Evolutionary conservation across 1,284 basidiomycete species (phyloP).

Genomic region (Cryptococcus deneoformans): DNA sequence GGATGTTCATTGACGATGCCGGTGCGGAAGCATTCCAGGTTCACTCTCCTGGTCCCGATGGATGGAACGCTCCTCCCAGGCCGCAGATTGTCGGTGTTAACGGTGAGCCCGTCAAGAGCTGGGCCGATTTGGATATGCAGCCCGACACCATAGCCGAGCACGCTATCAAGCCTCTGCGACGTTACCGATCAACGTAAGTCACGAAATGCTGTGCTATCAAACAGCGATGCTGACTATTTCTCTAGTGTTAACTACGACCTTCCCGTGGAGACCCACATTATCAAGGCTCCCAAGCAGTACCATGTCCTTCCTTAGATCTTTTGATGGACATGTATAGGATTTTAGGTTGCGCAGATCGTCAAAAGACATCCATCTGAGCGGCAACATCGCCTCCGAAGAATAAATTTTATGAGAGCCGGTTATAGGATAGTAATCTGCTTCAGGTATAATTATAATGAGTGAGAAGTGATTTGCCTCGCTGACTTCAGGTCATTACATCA

Average conservation of each 20-base stretch:
- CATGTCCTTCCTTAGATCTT: slow-evolving; percentile 50
- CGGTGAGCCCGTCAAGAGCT: slow-evolving; percentile 52
- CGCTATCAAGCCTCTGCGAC: slow-evolving; percentile 85
- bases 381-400: no score
- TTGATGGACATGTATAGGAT: no score
- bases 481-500: no score
- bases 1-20: slow-evolving; percentile 81
- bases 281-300: slow-evolving; percentile 50
- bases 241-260: slow-evolving; percentile 45
- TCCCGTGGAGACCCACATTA: slow-evolving; percentile 49
- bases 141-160: slow-evolving; percentile 86
- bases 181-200: slow-evolving; percentile 72
- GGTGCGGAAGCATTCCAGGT: slow-evolving; percentile 54
- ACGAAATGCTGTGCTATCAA: not conserved
- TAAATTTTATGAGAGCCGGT: no score
- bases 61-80: slow-evolving; percentile 53
- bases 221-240: slow-evolving; percentile 4
- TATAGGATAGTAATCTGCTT: no score
- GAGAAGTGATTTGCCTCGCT: no score
- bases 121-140: slow-evolving; percentile 56
- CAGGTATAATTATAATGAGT: no score
- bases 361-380: no score
- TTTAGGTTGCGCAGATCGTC: no score
- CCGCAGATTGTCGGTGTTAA: slow-evolving; percentile 37
- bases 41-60: slow-evolving; percentile 27